Base-by-base conservation (phyloP, 148 eudicot species). In the Spergularia bocconei region DNA sequence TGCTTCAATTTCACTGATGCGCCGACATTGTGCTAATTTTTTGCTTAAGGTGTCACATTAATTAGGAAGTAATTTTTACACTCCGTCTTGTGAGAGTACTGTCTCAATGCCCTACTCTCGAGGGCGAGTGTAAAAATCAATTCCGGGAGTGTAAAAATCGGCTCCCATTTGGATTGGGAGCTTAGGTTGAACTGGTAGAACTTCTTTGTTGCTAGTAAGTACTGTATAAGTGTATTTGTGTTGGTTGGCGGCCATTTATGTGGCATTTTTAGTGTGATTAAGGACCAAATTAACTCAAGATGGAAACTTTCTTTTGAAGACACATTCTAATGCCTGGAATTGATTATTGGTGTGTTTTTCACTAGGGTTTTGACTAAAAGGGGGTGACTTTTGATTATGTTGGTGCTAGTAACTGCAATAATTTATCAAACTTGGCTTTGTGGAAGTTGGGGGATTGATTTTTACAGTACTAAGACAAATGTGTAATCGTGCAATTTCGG, bases 211-310 rank as follows among this genome's bases (percentile, higher is more conserved):
- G n/a, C n/a, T n/a, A n/a, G n/a, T n/a, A n/a, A n/a, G n/a, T n/a
- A n/a, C n/a, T n/a, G n/a, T n/a, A n/a, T n/a, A n/a, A n/a, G n/a
- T n/a, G n/a, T n/a, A n/a, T n/a, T n/a, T n/a, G n/a, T n/a, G 62
- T 60, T 21, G 59, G 79, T 72, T 48, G 80, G 83, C 70, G 75
- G 33, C 21, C 38, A 63, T 79, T 44, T 59, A 59, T 11, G 58
- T 79, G 69, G 14, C 15, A 54, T 60, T 58, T 58, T 48, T 29
- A 54, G 68, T 72, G 47, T 51, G 47, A 11, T 15, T 36, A 36
- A 3, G 17, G 16, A 17, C n/a, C 38, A 54, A 55, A 21, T 78
- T 65, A 48, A 51, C 29, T 17, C 62, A 44, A 74, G 70, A 0
- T 60, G 36, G 13, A 17, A 39, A 16, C 13, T 39, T 54, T n/a